A percentile compares a stretch with the other conserved stretches of the same genome.
Evolutionary conservation across 1,284 basidiomycete species (phyloP).

Genomic region (Dichomitus squalens): DNA sequence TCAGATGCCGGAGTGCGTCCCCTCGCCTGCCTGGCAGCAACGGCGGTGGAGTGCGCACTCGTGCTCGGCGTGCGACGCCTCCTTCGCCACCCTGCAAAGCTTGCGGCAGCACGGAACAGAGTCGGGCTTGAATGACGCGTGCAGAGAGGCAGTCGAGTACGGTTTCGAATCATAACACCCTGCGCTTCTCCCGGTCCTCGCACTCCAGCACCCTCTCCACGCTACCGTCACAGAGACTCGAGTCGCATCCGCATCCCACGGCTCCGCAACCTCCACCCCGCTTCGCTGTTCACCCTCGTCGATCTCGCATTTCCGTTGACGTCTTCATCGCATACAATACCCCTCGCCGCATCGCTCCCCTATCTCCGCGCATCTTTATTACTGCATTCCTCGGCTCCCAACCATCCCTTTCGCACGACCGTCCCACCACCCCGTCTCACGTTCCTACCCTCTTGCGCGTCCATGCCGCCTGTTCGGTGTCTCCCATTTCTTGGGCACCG

Average conservation of each 20-base stretch:
- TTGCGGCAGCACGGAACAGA: conserved; percentile 60
- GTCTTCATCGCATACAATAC: conserved; percentile 23
- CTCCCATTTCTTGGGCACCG: background rate
- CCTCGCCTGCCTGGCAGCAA: conserved; percentile 21
- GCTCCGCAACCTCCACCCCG: conserved; percentile 8
- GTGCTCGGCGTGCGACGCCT: conserved; percentile 73
- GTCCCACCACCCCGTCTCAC: background rate
- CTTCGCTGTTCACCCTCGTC: conserved; percentile 17
- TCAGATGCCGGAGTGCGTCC: conserved; percentile 10
- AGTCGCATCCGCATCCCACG: conserved; percentile 1
- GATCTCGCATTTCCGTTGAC: conserved; percentile 20
- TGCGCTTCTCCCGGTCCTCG: background rate
- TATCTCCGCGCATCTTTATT: conserved; percentile 23
- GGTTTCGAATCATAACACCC: conserved; percentile 54
- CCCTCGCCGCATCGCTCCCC: conserved; percentile 20
- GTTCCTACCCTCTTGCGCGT: background rate
- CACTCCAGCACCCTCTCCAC: conserved; percentile 1
- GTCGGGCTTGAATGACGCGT: conserved; percentile 60
- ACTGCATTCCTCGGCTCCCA: conserved; percentile 11
- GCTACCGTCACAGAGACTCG: background rate
- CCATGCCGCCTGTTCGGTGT: conserved; percentile 5
- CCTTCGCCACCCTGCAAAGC: conserved; percentile 56
- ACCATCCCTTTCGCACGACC: conserved; percentile 2
- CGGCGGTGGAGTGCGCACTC: conserved; percentile 37
- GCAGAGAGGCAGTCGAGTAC: conserved; percentile 71